These are phyloP conservation scores for Oryza glumipatula DNA, from an alignment of 176 grass and related monocot species.

Conservation along the genomic window DNA sequence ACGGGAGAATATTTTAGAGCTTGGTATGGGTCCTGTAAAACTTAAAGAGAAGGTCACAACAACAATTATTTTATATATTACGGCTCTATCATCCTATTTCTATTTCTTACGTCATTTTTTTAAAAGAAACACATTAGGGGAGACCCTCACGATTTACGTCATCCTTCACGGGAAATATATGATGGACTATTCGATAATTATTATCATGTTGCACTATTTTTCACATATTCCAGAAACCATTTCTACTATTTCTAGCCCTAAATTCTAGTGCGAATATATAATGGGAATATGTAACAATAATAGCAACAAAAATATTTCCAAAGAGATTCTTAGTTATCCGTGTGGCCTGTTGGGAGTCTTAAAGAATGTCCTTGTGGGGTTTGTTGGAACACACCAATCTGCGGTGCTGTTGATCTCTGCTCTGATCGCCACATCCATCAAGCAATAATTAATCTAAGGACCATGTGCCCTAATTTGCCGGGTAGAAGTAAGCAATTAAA, in stretches of 20 bases:
- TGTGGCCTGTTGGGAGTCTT: background rate
- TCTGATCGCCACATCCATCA: background rate
- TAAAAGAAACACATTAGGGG: too few species aligned
- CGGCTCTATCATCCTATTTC: too few species aligned
- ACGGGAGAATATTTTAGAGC: too few species aligned
- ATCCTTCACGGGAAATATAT: too few species aligned
- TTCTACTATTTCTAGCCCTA: background rate
- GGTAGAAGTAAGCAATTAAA: constrained; percentile 17
- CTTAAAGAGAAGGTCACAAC: too few species aligned
- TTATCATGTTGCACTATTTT: too few species aligned
- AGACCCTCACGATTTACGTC: too few species aligned
- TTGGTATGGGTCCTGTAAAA: too few species aligned
- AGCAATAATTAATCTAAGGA: background rate
- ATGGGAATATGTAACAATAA: background rate
- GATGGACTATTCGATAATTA: too few species aligned
- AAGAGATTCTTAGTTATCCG: constrained; percentile 28
- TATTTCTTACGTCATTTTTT: too few species aligned
- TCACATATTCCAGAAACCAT: too few species aligned
- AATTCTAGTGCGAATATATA: background rate
- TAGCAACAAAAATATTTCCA: background rate
- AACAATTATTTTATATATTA: too few species aligned
- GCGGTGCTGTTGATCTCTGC: constrained; percentile 3
- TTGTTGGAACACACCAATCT: constrained; percentile 12
- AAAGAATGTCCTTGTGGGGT: background rate
- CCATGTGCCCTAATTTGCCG: background rate